Evolutionary conservation across 2,329 filamentous ascomycete genomes (phyloP), one percentile per base, ranked within the genome.

Genomic region (Plectosphaerella sp.): DNA sequence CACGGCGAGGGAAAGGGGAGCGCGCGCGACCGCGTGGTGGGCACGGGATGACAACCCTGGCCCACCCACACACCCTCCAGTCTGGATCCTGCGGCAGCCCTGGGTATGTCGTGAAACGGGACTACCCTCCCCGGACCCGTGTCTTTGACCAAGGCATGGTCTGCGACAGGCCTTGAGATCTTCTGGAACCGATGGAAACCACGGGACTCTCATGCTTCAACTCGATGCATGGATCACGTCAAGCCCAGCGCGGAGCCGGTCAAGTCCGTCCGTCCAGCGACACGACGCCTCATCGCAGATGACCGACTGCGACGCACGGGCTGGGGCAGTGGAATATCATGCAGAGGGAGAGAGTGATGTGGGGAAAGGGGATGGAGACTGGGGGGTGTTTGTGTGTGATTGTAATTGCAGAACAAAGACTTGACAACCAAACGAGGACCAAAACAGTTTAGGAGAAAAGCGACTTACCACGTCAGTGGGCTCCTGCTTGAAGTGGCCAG

Each of bases 81-180:
- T 16, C n/a, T 43, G 41, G 18, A 15, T 33, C 60, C 42, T 63
- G 64, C 61, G 61, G 62, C 59, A 57, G 61, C 66, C 72, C 73
- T 64, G 66, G 28, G 70, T 66, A 67, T 62, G 62, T 75, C 69
- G 72, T 79, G 77, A 80, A 80, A 80, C 77, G 73, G 66, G 64
- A 69, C 59, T 67, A 71, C 73, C 76, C 72, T 78, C 74, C 60
- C 72, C 60, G 62, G 57, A 63, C 63, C 62, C 64, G 62, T 69
- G 67, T 72, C 70, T 67, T 33, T 67, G 66, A 66, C 69, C 66
- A 61, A 65, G 72, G 59, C 67, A 72, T 66, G 70, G 68, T 72
- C 28, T 75, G 72, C 71, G 69, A 73, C 69, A 69, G 65, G 57
- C 49, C 63, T 62, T 64, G 58, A 61, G 60, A 62, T 64, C 65